These are phyloP conservation scores for Trichosporon sp. DNA, from an alignment of 1,284 basidiomycete genomes.

Conservation along the genomic window DNA sequence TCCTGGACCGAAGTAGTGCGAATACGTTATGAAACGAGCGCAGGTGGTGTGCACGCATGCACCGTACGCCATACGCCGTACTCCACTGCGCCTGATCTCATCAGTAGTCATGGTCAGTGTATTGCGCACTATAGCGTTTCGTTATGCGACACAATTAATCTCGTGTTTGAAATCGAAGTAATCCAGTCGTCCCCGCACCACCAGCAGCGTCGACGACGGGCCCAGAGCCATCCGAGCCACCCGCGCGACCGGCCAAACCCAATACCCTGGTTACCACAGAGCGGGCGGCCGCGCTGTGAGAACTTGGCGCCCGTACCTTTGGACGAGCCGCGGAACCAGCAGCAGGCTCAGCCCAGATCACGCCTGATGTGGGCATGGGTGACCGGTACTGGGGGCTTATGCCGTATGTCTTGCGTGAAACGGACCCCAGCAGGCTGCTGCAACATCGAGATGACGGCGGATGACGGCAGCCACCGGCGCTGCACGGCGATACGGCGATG, in stretches of 20 bases:
- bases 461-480: not conserved
- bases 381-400: not conserved
- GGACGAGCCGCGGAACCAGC: not conserved
- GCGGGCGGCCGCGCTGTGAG: not conserved
- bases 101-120: not conserved
- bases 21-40: not conserved
- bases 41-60: not conserved
- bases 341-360: not conserved
- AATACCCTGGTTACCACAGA: constrained; percentile 3
- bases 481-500: not conserved
- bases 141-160: not conserved
- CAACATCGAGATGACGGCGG: not conserved
- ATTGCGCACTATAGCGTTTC: not conserved
- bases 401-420: not conserved
- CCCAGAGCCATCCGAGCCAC: not conserved
- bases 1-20: constrained; percentile 5
- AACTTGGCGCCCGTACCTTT: not conserved
- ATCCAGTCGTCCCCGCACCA: not conserved
- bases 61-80: not conserved
- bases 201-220: not conserved
- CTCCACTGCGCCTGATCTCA: no score
- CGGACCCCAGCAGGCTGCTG: not conserved
- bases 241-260: not conserved
- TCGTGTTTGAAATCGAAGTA: not conserved
- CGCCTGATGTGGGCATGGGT: not conserved